phyloP scores from a whole-genome alignment of 306 rosid genomes.

The Cajanus cajan region DNA sequence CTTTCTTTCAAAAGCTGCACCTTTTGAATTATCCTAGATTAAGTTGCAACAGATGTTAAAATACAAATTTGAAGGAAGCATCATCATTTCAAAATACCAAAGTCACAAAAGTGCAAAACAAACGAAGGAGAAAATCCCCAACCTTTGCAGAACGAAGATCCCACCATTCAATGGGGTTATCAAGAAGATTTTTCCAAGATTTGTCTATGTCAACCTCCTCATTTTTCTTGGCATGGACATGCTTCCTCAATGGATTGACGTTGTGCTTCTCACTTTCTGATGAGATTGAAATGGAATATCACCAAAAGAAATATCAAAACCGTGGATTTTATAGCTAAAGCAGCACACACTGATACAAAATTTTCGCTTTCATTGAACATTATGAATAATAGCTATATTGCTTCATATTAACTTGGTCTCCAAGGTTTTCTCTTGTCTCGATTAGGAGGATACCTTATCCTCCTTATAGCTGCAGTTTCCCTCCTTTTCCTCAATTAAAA shows the following conservation, averaged over 20 bases:
- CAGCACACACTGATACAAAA: background rate
- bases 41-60: constrained; percentile 9
- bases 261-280: constrained; percentile 15
- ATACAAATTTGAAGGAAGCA: constrained; percentile 12
- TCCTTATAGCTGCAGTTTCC: background rate
- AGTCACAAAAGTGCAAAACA: background rate
- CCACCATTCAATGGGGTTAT: constrained; percentile 30
- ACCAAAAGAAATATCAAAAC: background rate
- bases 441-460: background rate
- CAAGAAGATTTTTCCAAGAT: constrained; percentile 36
- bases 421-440: background rate
- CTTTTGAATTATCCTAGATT: constrained; percentile 30
- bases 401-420: background rate
- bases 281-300: background rate
- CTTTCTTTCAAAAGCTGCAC: constrained; percentile 35
- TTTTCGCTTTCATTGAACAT: background rate
- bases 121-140: background rate
- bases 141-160: constrained; percentile 27
- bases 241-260: background rate
- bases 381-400: background rate
- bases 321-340: background rate
- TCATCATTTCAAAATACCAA: background rate
- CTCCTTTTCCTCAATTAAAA: background rate
- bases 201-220: constrained; percentile 11
- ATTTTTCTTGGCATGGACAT: constrained; percentile 1